These are phyloP conservation scores for Magnolia officinalis DNA, from an alignment of 164 flowering plant species.

Conservation along the genomic window DNA sequence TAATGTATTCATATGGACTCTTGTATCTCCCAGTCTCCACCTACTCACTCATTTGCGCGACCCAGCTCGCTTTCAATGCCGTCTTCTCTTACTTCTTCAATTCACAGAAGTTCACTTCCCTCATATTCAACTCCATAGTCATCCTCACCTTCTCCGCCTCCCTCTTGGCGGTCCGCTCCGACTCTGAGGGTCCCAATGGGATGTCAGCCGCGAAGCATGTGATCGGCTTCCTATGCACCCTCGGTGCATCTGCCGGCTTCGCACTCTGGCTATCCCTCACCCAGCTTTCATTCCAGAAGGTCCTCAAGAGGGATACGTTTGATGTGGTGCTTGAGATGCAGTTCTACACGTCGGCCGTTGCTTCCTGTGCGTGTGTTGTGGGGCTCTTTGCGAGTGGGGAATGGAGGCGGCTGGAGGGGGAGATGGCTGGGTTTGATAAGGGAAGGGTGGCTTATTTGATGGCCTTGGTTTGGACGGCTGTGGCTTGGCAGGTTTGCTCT, in stretches of 20 bases:
- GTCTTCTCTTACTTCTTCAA: conserved; percentile 27
- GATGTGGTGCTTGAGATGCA: conserved; percentile 20
- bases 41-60: conserved; percentile 27
- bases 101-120: conserved; percentile 25
- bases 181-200: conserved; percentile 11
- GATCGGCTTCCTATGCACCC: conserved; percentile 25
- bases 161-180: conserved; percentile 19
- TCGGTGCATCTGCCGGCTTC: conserved; percentile 30
- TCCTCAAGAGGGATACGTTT: conserved; percentile 16
- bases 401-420: conserved; percentile 19
- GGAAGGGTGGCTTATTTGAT: conserved; percentile 15
- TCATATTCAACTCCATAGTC: conserved; percentile 21
- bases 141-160: conserved; percentile 21
- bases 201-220: conserved; percentile 13
- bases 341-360: conserved; percentile 17
- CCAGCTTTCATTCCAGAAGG: conserved; percentile 29
- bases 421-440: conserved; percentile 6
- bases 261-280: conserved; percentile 27
- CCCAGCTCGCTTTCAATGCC: conserved; percentile 32
- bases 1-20: conserved; percentile 30
- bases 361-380: conserved; percentile 18
- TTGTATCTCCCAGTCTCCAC: conserved; percentile 30
- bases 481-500: conserved; percentile 7
- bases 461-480: conserved; percentile 10
- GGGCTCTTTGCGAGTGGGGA: conserved; percentile 32